Base-by-base conservation (phyloP, 2,329 filamentous ascomycete species). In the Claviceps digitariae region DNA sequence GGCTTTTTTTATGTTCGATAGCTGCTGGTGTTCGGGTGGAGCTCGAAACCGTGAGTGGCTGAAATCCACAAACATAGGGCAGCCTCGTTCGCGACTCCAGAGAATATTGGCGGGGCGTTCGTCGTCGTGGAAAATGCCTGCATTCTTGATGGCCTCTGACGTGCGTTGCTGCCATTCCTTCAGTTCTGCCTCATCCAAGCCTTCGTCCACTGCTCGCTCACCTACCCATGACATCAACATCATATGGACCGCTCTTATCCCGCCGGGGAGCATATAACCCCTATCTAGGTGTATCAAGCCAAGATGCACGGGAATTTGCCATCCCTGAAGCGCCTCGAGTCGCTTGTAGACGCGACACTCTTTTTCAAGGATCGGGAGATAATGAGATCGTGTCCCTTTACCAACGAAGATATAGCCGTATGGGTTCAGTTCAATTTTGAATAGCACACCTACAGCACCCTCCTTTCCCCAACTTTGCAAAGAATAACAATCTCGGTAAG, bases 161-260 rank as follows among this genome's bases (percentile, higher is more conserved):
- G n/a, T n/a, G n/a, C n/a, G n/a, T n/a, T n/a, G n/a, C n/a, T n/a
- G n/a, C n/a, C n/a, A n/a, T n/a, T n/a, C n/a, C n/a, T n/a, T n/a
- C n/a, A n/a, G n/a, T n/a, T n/a, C n/a, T n/a, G n/a, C n/a, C n/a
- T n/a, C n/a, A n/a, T n/a, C n/a, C n/a, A n/a, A n/a, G n/a, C n/a
- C n/a, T n/a, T n/a, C n/a, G n/a, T n/a, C n/a, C n/a, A n/a, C n/a
- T 29, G 27, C 27, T 8, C 27, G 34, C 34, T 38, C 34, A 3
- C 61, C 59, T 7, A 25, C 57, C 60, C 60, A 62, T 29, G 58
- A 59, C 59, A 63, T 60, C n/a, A 63, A 54, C 59, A 63, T 56
- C 57, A 60, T 59, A 44, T 59, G 29, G 21, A 57, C 21, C 41
- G 59, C 52, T 21, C 43, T 50, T 9, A 44, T 52, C n/a, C 51